A percentile compares a stretch with the other conserved stretches of the same genome.
phyloP scores from a whole-genome alignment of 2,329 filamentous ascomycete genomes.

The Neonectria neomacrospora region DNA sequence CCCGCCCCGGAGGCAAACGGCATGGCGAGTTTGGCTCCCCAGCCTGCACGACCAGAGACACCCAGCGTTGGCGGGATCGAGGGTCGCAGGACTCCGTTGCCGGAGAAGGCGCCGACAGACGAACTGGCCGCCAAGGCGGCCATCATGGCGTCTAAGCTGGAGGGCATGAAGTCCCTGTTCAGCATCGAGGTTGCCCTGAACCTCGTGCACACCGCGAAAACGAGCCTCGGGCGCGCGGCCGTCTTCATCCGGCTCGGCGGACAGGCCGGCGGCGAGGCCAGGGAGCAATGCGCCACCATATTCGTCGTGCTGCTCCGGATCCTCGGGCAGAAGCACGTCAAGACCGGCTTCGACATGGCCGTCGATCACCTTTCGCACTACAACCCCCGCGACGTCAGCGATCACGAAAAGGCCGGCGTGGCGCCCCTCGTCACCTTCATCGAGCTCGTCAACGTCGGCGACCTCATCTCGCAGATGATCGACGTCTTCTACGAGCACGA shows the following conservation, averaged over 20 bases:
- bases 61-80: slow-evolving; percentile 53
- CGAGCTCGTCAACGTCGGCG: slow-evolving; percentile 96
- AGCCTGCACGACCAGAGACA: slow-evolving; percentile 61
- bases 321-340: slow-evolving; percentile 87
- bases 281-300: slow-evolving; percentile 88
- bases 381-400: slow-evolving; percentile 84
- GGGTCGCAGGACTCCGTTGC: slow-evolving; percentile 57
- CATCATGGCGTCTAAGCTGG: slow-evolving; percentile 92
- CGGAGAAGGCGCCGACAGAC: slow-evolving; percentile 79
- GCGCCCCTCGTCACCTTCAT: slow-evolving; percentile 95
- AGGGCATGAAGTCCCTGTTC: slow-evolving; percentile 94
- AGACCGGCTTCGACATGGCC: slow-evolving; percentile 92
- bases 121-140: slow-evolving; percentile 98
- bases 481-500: slow-evolving; percentile 99
- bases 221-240: slow-evolving; percentile 85
- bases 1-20: slow-evolving; percentile 42
- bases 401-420: slow-evolving; percentile 77
- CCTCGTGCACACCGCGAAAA: slow-evolving; percentile 88
- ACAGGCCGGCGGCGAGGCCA: slow-evolving; percentile 82
- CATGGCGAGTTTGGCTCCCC: slow-evolving; percentile 46
- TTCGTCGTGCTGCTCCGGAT: slow-evolving; percentile 88
- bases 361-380: slow-evolving; percentile 91
- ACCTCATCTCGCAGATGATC: slow-evolving; percentile 98
- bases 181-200: slow-evolving; percentile 95
- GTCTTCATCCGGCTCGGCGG: slow-evolving; percentile 85